phyloP scores from a whole-genome alignment of 2,329 filamentous ascomycete genomes.

The Dryadomyces sulphureus region DNA sequence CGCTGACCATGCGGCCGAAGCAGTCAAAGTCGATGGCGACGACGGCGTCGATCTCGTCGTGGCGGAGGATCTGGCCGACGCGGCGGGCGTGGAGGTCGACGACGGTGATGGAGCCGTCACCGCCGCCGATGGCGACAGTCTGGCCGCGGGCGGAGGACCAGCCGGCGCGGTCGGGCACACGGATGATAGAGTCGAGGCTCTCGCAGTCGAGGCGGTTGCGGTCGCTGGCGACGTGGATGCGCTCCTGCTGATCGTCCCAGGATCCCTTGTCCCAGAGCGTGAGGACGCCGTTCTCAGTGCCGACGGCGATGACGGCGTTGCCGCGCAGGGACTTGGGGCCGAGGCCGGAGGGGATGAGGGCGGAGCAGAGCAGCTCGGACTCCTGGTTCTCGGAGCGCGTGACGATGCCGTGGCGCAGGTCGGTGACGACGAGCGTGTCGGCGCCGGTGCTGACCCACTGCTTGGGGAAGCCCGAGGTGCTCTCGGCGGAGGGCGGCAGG shows the following conservation, averaged over 20 bases:
- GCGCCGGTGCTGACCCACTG: slow-evolving; percentile 93
- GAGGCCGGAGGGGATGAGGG: slow-evolving; percentile 58
- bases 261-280: slow-evolving; percentile 89
- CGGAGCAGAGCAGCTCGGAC: slow-evolving; percentile 74
- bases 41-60: slow-evolving; percentile 81
- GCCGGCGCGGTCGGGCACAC: slow-evolving; percentile 56
- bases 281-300: slow-evolving; percentile 62
- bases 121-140: slow-evolving; percentile 65
- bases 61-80: slow-evolving; percentile 51
- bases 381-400: slow-evolving; percentile 89
- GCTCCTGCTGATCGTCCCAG: slow-evolving; percentile 91
- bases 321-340: slow-evolving; percentile 49
- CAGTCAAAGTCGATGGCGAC: slow-evolving; percentile 73
- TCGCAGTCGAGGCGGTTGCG: slow-evolving; percentile 45
- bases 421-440: slow-evolving; percentile 79
- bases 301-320: slow-evolving; percentile 64
- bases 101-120: slow-evolving; percentile 65
- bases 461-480: slow-evolving; percentile 79
- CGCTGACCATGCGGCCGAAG: slow-evolving; percentile 73
- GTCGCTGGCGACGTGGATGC: slow-evolving; percentile 59
- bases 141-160: slow-evolving; percentile 38
- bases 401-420: slow-evolving; percentile 72
- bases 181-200: slow-evolving; percentile 62
- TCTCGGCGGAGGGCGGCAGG: slow-evolving; percentile 63
- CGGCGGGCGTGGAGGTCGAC: slow-evolving; percentile 62